Evolutionary conservation across 495 filamentous ascomycete species (phyloP).

Genomic region (Aspergillus bridgeri): DNA sequence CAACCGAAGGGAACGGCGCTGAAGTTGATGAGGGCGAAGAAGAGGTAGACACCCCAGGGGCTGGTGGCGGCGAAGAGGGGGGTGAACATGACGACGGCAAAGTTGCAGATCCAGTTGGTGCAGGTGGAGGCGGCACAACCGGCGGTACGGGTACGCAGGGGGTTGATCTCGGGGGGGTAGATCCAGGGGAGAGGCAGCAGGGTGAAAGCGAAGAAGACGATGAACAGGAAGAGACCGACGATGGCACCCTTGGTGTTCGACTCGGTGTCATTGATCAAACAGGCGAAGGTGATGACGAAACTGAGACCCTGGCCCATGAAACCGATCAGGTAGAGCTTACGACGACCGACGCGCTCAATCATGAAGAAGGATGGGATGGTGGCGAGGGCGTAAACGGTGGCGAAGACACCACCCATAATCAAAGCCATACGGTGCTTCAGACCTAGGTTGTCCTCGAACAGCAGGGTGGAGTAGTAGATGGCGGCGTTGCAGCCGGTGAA

Average conservation of each 20-base stretch:
- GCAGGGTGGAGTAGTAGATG: conserved; percentile 17
- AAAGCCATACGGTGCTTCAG: conserved; percentile 10
- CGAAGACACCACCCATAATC: conserved; percentile 22
- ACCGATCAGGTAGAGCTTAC: conserved; percentile 44
- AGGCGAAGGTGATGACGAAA: conserved; percentile 3
- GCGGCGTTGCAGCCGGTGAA: conserved; percentile 24
- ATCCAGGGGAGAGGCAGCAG: conserved; percentile 52
- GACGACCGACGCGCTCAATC: conserved; percentile 48
- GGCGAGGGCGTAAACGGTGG: conserved; percentile 43
- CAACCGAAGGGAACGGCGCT: conserved; percentile 58
- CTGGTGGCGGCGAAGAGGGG: conserved; percentile 52
- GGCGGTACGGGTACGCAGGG: conserved; percentile 62
- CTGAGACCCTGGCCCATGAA: conserved; percentile 37
- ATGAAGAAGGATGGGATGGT: conserved; percentile 39
- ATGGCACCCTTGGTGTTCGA: conserved; percentile 59
- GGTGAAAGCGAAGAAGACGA: conserved; percentile 63
- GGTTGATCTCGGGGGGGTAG: conserved; percentile 61
- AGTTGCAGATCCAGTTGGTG: conserved; percentile 37
- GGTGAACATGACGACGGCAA: conserved; percentile 54
- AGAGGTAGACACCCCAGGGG: conserved; percentile 28
- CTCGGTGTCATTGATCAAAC: conserved; percentile 34
- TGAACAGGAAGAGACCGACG: conserved; percentile 68
- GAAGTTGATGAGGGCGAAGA: conserved; percentile 68
- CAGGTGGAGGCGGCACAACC: conserved; percentile 49
- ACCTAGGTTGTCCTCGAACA: conserved; percentile 19